Evolutionary conservation across 257 asterid species (phyloP), one percentile per base, ranked within the genome.

Genomic region (Lithospermum erythrorhizon): DNA sequence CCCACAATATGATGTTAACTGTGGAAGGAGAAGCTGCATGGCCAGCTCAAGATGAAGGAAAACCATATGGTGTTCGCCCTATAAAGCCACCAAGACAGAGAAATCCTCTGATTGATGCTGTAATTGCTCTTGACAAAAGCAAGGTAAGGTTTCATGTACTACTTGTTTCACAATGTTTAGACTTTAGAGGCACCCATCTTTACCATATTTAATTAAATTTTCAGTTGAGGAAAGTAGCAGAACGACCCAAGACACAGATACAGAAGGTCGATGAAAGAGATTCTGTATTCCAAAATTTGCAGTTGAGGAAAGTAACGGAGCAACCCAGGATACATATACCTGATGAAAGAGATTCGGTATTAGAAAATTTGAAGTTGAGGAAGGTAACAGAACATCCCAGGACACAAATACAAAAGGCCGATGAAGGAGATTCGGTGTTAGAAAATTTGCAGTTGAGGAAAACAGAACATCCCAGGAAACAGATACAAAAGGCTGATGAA

Each of bases 61-160:
- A 57, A 66, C 48, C 65, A 64, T 73, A 73, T 56, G 88, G 69
- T 51, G 70, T 47, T 61, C 75, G 70, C 55, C 48, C 72, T 53
- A 69, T 53, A 72, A 85, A 83, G 76, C 77, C 80, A 53, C 88
- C 91, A 23, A 74, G 75, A 72, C 78, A 85, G 19, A 82, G 83
- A 60, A 81, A 77, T 77, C 90, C 97, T 65, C 70, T 89, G 41
- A 73, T 89, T 54, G 95, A 86, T 68, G 87, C 82, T 71, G 84
- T 77, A 67, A 77, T 78, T 68, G 86, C 87, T 49, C 91, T 72
- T 70, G 95, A 89, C 70, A 82, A 84, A 81, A 84, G 82, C 95
- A 87, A 83, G 74, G 97, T 87, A 80, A 70, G 84, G 74, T 41
- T 68, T 62, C 18, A 3, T 41, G 18, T 18, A 11, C 49, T 41